Percentiles rank a stretch among this genome's conserved stretches.
These are phyloP conservation scores for Naumovozyma baii DNA, from an alignment of 805 yeast genomes.

Conservation along the genomic window DNA sequence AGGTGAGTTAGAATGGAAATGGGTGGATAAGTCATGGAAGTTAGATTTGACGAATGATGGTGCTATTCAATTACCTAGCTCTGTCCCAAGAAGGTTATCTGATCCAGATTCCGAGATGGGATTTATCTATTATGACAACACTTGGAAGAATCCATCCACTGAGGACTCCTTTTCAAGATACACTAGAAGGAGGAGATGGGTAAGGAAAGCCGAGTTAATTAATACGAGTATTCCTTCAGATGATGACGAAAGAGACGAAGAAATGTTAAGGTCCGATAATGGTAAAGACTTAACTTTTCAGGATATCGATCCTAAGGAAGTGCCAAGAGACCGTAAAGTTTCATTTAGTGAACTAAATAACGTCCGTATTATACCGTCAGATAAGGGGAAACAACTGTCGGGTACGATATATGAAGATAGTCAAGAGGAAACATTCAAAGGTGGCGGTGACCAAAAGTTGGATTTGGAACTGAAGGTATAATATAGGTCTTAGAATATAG, in stretches of 20 bases:
- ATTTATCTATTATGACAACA: slow-evolving; percentile 78
- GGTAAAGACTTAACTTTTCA: background rate
- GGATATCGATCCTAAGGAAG: background rate
- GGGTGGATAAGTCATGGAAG: slow-evolving; percentile 93
- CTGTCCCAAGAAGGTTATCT: slow-evolving; percentile 45
- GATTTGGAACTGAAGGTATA: no score
- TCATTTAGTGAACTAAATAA: slow-evolving; percentile 26
- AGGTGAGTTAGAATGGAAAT: slow-evolving; percentile 76
- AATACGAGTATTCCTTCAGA: slow-evolving; percentile 9
- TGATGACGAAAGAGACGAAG: slow-evolving; percentile 1
- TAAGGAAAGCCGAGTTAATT: slow-evolving; percentile 83
- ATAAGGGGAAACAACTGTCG: slow-evolving; percentile 6
- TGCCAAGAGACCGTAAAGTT: slow-evolving; percentile 21
- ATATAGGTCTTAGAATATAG: no score
- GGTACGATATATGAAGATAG: background rate
- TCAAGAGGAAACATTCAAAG: background rate
- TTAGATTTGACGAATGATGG: slow-evolving; percentile 85
- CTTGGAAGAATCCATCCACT: slow-evolving; percentile 86
- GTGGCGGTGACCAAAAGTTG: no score
- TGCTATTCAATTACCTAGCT: slow-evolving; percentile 58
- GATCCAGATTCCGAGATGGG: slow-evolving; percentile 78
- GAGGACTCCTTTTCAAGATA: slow-evolving; percentile 84
- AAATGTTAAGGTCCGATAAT: background rate
- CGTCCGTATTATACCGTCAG: slow-evolving; percentile 20
- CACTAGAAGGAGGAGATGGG: slow-evolving; percentile 92